phyloP scores from a whole-genome alignment of 495 filamentous ascomycete species.

The Penicillium odoratum region DNA sequence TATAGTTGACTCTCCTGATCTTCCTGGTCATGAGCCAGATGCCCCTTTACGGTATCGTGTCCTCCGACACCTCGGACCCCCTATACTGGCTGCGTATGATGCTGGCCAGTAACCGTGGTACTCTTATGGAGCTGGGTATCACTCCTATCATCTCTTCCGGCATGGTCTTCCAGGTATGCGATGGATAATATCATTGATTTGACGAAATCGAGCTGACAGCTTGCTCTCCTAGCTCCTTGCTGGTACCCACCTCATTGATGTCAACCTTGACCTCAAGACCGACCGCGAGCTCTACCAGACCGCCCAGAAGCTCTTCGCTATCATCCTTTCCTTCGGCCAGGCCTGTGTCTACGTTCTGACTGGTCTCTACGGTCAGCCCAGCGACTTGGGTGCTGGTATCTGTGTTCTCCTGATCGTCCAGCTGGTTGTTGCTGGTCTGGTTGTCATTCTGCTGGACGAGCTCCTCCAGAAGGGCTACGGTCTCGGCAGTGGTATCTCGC shows the following conservation, averaged over 20 bases:
- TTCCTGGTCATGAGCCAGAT: conserved; percentile 99
- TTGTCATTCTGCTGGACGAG: conserved; percentile 99
- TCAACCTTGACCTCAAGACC: conserved; percentile 98
- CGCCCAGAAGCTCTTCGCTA: conserved; percentile 98
- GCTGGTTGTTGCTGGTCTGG: conserved; percentile 92
- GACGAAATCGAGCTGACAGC: conserved; percentile 21
- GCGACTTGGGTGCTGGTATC: conserved; percentile 94
- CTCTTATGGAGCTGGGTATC: conserved; percentile 98
- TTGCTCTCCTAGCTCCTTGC: conserved; percentile 67
- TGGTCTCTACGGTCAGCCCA: conserved; percentile 94
- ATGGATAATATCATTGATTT: conserved; percentile 2
- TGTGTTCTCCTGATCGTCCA: conserved; percentile 97
- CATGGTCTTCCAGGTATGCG: conserved; percentile 92
- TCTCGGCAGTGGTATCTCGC: conserved; percentile 95
- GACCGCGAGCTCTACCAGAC: conserved; percentile 99
- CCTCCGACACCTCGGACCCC: conserved; percentile 94
- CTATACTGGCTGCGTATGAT: conserved; percentile 99
- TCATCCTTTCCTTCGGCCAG: conserved; percentile 96
- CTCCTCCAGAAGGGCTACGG: conserved; percentile 99
- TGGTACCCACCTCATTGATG: conserved; percentile 99
- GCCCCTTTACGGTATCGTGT: conserved; percentile 94
- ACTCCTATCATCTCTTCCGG: conserved; percentile 99
- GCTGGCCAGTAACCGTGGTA: conserved; percentile 98
- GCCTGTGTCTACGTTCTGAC: conserved; percentile 96
- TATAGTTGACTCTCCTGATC: conserved; percentile 86